Conservation (phyloP, 1,139 yeast genomes). For the Spathaspora sp. region DNA sequence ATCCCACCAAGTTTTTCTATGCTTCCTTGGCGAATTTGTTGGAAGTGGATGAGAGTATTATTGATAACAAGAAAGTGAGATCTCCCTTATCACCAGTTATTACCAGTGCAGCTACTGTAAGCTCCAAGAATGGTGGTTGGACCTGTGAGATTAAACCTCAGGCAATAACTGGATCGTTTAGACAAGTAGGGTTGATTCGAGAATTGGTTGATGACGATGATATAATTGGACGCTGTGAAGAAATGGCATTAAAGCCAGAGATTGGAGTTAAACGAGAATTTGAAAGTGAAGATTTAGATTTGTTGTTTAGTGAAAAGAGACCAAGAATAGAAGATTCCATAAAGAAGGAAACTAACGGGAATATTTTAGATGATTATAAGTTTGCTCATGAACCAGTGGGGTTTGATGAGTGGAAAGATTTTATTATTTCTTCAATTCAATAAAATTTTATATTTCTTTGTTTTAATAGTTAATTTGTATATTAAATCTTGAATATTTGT, state of each 20-base stretch:
- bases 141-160: constrained; percentile 45
- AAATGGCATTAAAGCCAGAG: constrained; percentile 7
- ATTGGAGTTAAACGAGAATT: constrained; percentile 22
- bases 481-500: no score
- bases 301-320: constrained; percentile 38
- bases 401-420: constrained; percentile 41
- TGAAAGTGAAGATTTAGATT: constrained; percentile 35
- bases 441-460: constrained; percentile 1
- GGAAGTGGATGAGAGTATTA: constrained; percentile 43
- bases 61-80: constrained; percentile 20
- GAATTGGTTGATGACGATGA: constrained; percentile 30
- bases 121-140: constrained; percentile 30
- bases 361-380: constrained; percentile 14
- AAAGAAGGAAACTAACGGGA: not conserved
- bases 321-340: constrained; percentile 20
- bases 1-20: constrained; percentile 51
- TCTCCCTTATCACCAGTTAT: constrained; percentile 37
- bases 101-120: constrained; percentile 8
- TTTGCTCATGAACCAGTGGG: constrained; percentile 35
- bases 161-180: constrained; percentile 47
- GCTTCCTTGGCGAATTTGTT: constrained; percentile 53
- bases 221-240: constrained; percentile 31
- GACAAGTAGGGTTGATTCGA: constrained; percentile 39
- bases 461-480: not conserved
- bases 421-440: constrained; percentile 11